Conservation (phyloP, 2,329 filamentous ascomycete genomes). For the Coniosporium tulheliwenetii region DNA sequence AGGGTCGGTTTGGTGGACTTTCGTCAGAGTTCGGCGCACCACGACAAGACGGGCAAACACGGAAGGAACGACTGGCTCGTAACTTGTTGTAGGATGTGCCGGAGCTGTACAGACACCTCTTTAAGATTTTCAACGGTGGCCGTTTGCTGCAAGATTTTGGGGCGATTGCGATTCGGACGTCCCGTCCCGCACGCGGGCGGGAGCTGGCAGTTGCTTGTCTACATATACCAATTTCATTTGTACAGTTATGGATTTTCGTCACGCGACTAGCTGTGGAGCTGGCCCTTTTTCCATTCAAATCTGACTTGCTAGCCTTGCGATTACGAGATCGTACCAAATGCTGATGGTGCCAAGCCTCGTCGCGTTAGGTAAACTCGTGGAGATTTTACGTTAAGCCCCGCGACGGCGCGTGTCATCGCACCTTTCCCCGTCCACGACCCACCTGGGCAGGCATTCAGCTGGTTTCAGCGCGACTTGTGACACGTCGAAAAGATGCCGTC, state of each 20-base stretch:
- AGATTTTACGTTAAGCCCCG: not conserved
- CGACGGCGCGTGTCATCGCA: no score
- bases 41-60: no score
- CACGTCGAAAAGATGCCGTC: no score
- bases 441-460: no score
- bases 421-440: no score
- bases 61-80: not conserved
- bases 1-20: no score
- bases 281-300: not conserved
- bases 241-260: no score
- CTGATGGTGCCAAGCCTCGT: not conserved
- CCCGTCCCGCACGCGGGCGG: not conserved
- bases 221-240: not conserved
- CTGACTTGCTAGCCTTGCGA: no score
- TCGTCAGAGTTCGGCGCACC: no score
- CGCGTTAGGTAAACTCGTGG: not conserved
- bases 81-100: not conserved
- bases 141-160: not conserved
- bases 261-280: not conserved
- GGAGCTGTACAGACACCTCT: not conserved
- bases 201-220: not conserved
- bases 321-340: not conserved
- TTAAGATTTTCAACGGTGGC: not conserved
- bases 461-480: no score
- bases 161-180: not conserved